Base-by-base conservation (phyloP, 345 rosid species). In the Citrus maxima region DNA sequence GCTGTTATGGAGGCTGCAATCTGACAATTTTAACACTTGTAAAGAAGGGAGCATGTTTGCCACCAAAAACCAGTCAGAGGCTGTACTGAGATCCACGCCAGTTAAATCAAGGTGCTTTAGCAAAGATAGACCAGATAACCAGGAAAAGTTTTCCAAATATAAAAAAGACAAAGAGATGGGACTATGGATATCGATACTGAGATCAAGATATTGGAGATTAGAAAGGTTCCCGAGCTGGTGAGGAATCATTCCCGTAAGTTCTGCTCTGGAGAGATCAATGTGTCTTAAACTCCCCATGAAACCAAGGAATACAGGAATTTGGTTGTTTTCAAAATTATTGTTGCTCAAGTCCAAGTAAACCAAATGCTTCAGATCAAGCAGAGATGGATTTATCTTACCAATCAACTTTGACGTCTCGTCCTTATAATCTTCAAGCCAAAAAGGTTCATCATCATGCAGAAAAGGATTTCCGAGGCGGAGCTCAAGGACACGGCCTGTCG, bases 401-500 rank as follows among this genome's bases (percentile, higher is more conserved):
- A 1, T 21, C 28, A 32, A 27, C 10, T 2, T 21, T 8, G 70
- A 25, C 34, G 32, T 28, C 10, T 18, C 1, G 49, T 27, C 19
- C 5, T 37, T 9, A 7, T 18, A 38, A 30, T 38, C 9, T 0
- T 34, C 6, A 34, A 34, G 35, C 35, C 35, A 34, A 5, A 0
- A 0, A 34, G 35, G 35, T 1, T 67, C 72, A 9, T 24, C 7
- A 6, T 7, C 12, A 6, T 14, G 18, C 42, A 38, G 10, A 21
- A 54, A 54, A 54, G 68, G 60, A 35, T 60, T 55, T 42, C 67
- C 21, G 22, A 82, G 81, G 12, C 76, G 35, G n/a, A 82, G 78
- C 73, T 80, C 62, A 2, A 8, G 19, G 40, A 82, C 80, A 72
- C 72, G 76, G 8, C 84, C 80, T 3, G 88, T 76, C 1, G 14